Conservation (phyloP, 805 yeast genomes). For the Barnettozyma populi region DNA sequence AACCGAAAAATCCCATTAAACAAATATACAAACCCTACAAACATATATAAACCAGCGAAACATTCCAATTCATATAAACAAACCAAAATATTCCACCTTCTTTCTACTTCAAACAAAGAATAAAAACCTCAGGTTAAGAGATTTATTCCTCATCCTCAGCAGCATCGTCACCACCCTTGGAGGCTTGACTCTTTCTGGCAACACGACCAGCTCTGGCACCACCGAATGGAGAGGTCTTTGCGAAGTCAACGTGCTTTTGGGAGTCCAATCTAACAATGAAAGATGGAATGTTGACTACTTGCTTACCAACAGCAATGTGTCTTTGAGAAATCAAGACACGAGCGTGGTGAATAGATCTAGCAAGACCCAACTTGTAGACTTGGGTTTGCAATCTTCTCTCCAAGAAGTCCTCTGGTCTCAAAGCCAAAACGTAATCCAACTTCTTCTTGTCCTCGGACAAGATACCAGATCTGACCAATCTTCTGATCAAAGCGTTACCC, state of each 20-base stretch:
- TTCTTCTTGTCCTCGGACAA: constrained; percentile 99
- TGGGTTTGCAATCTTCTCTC: constrained; percentile 99
- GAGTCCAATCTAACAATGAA: constrained; percentile 99
- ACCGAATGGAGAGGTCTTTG: constrained; percentile 99
- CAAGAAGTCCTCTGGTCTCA: constrained; percentile 97
- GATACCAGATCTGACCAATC: constrained; percentile 99
- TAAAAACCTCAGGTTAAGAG: constrained; percentile 9
- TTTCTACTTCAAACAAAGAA: constrained; percentile 8
- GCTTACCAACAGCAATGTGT: constrained; percentile 99
- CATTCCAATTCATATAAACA: constrained; percentile 2
- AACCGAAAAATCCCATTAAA: constrained; percentile 2
- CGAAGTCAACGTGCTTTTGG: constrained; percentile 99
- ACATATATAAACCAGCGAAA: neutral
- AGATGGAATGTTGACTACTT: constrained; percentile 96
- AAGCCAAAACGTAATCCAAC: constrained; percentile 99
- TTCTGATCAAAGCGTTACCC: constrained; percentile 99
- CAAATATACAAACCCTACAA: neutral
- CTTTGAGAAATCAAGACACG: constrained; percentile 98
- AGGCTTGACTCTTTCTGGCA: constrained; percentile 70
- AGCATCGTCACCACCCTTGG: constrained; percentile 47
- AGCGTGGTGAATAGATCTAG: constrained; percentile 99
- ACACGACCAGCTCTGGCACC: constrained; percentile 99
- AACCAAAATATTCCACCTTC: constrained; percentile 1
- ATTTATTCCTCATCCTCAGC: constrained; percentile 76
- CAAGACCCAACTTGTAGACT: constrained; percentile 99